A percentile compares a stretch with the other conserved stretches of the same genome.
These are phyloP conservation scores for Beta corolliflora DNA, from an alignment of 179 eudicot genomes.

Conservation along the genomic window DNA sequence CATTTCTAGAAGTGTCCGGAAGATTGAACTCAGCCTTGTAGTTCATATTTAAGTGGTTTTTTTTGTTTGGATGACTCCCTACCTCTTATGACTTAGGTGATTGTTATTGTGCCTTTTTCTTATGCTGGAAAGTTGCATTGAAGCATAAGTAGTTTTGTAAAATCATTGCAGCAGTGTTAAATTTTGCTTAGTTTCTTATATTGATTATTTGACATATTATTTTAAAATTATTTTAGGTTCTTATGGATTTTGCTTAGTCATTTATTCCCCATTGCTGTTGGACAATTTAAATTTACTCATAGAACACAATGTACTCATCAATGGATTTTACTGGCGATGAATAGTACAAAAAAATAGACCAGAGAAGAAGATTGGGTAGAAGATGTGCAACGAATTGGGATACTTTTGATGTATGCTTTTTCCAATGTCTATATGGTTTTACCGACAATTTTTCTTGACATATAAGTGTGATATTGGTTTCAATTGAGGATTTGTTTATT, in stretches of 20 bases:
- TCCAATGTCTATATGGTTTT: background rate
- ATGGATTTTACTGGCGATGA: background rate
- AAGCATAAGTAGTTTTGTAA: background rate
- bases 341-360: background rate
- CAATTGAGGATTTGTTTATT: background rate
- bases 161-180: background rate
- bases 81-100: background rate
- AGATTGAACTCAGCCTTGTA: background rate
- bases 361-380: background rate
- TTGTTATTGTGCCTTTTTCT: background rate
- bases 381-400: background rate
- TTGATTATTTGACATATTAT: background rate
- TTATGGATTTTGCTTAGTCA: background rate
- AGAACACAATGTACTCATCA: background rate
- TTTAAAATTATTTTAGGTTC: background rate
- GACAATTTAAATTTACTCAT: background rate
- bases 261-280: background rate
- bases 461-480: background rate
- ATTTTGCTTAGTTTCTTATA: background rate
- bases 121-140: background rate
- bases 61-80: background rate
- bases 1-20: background rate
- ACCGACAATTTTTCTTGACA: background rate
- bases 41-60: background rate
- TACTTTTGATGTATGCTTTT: background rate